phyloP scores from a whole-genome alignment of 495 filamentous ascomycete species.

The Aspergillus sparsus region DNA sequence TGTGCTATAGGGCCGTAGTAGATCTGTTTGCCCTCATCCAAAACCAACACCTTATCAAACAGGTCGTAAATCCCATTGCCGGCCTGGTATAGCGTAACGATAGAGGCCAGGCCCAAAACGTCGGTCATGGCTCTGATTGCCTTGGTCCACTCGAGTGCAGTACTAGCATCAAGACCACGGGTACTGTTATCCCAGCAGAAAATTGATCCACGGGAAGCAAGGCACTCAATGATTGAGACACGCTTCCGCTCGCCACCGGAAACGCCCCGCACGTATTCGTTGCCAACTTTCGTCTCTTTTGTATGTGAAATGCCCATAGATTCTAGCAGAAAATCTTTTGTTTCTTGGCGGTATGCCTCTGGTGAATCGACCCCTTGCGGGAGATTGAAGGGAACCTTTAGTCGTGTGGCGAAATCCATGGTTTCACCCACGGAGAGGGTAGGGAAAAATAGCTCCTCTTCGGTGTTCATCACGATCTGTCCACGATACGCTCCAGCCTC shows the following conservation, averaged over 20 bases:
- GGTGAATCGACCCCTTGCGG: slow-evolving; percentile 42
- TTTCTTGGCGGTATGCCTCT: slow-evolving; percentile 51
- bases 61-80: slow-evolving; percentile 63
- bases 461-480: slow-evolving; percentile 69
- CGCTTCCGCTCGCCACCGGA: slow-evolving; percentile 82
- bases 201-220: slow-evolving; percentile 63
- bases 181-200: slow-evolving; percentile 67
- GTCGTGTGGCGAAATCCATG: slow-evolving; percentile 62
- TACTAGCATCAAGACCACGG: slow-evolving; percentile 60
- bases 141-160: slow-evolving; percentile 58
- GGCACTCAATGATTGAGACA: slow-evolving; percentile 66
- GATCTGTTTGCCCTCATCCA: slow-evolving; percentile 64
- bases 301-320: slow-evolving; percentile 79
- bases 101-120: slow-evolving; percentile 45
- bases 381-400: slow-evolving; percentile 43
- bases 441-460: slow-evolving; percentile 75
- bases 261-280: slow-evolving; percentile 76
- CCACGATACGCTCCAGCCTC: slow-evolving; percentile 63
- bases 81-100: slow-evolving; percentile 62
- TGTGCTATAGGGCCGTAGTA: slow-evolving; percentile 60
- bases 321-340: slow-evolving; percentile 69
- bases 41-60: slow-evolving; percentile 68
- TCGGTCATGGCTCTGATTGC: slow-evolving; percentile 51
- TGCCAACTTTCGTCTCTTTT: slow-evolving; percentile 75
- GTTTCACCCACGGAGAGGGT: slow-evolving; percentile 70